Percentiles rank a stretch among this genome's conserved stretches.
Evolutionary conservation across 139 green algal species (phyloP).

Genomic region (Chlorella sorokiniana): DNA sequence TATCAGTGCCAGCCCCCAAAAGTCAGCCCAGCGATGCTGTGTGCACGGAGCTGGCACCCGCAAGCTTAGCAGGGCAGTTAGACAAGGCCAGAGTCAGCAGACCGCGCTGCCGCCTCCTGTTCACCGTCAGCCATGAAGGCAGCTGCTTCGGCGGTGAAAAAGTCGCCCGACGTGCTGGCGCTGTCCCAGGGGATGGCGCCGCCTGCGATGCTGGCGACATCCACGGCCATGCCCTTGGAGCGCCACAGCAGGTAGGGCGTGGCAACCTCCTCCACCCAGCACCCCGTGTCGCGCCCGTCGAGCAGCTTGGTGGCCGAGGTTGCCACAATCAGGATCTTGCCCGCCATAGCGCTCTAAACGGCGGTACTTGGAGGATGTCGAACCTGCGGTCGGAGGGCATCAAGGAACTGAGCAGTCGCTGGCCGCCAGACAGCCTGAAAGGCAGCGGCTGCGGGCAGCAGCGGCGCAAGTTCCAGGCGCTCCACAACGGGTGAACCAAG

Average conservation of each 20-base stretch:
- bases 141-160: constrained; percentile 43
- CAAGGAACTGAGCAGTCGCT: too few relatives aligned
- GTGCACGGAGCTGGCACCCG: neutral
- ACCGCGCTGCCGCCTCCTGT: too few relatives aligned
- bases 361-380: too few relatives aligned
- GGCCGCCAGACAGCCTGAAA: too few relatives aligned
- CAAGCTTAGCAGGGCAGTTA: too few relatives aligned
- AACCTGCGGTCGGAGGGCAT: too few relatives aligned
- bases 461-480: too few relatives aligned
- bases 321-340: constrained; percentile 31
- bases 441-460: too few relatives aligned
- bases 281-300: constrained; percentile 25
- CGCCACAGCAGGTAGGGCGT: constrained; percentile 47
- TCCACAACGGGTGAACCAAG: too few relatives aligned
- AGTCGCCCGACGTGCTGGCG: constrained; percentile 23
- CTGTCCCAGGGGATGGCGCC: constrained; percentile 48
- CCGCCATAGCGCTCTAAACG: neutral
- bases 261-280: constrained; percentile 53
- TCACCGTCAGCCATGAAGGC: constrained; percentile 38
- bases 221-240: constrained; percentile 22
- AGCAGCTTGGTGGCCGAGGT: constrained; percentile 37
- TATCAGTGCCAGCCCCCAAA: too few relatives aligned
- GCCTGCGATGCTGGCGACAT: constrained; percentile 41
- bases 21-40: neutral
- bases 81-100: too few relatives aligned